These are phyloP conservation scores for Auricularia sp. DNA, from an alignment of 768 basidiomycete species.

Conservation along the genomic window DNA sequence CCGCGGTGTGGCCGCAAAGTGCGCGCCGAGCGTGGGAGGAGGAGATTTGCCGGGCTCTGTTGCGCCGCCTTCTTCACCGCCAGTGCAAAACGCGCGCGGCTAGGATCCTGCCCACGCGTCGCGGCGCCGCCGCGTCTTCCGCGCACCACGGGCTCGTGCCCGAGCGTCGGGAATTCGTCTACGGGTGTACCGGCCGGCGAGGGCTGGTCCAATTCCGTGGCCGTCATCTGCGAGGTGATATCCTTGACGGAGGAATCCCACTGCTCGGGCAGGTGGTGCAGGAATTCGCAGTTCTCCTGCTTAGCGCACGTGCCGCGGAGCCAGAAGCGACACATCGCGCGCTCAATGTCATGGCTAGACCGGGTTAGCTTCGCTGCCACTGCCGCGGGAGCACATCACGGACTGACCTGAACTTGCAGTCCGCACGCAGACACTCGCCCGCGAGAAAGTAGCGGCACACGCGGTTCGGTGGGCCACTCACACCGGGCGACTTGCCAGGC, in stretches of 20 bases:
- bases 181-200: conserved; percentile 19
- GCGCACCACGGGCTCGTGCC: conserved; percentile 22
- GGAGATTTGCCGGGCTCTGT: conserved; percentile 13
- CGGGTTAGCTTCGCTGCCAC: neutral
- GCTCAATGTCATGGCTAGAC: conserved; percentile 82
- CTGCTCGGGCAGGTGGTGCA: conserved; percentile 83
- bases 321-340: conserved; percentile 96
- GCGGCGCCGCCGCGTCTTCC: conserved; percentile 29
- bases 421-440: conserved; percentile 89
- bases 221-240: conserved; percentile 39
- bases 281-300: conserved; percentile 91
- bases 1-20: conserved; percentile 22
- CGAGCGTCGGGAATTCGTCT: conserved; percentile 69
- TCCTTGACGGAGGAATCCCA: conserved; percentile 67
- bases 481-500: conserved; percentile 4
- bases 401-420: conserved; percentile 92
- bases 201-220: conserved; percentile 19
- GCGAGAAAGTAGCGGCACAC: conserved; percentile 96
- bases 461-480: conserved; percentile 33
- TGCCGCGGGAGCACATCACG: neutral
- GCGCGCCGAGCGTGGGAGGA: conserved; percentile 57
- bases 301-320: conserved; percentile 95
- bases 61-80: conserved; percentile 67
- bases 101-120: conserved; percentile 53
- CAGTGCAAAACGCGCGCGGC: conserved; percentile 81